Evolutionary conservation across 192 early-diverging fungal genomes (phyloP).

Genomic region (Phycomyces blakesleeanus): DNA sequence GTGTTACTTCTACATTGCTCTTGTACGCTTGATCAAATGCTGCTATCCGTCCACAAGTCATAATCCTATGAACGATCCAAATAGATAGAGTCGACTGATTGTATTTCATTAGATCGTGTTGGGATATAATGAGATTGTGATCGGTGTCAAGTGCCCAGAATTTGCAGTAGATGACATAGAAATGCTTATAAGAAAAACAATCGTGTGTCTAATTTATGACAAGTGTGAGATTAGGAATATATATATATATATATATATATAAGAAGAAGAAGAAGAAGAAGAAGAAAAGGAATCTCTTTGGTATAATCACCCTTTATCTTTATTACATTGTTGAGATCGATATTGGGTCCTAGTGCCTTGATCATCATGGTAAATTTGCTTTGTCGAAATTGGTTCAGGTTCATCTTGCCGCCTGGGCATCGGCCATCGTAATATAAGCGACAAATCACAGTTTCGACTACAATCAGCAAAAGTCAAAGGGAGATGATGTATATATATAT

Average conservation of each 20-base stretch:
- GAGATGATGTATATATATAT: not conserved
- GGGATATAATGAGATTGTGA: constrained; percentile 76
- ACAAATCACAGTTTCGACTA: constrained; percentile 85
- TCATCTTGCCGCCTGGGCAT: constrained; percentile 68
- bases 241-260: no score
- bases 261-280: constrained; percentile 8
- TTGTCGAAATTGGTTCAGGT: constrained; percentile 70
- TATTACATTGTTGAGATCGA: constrained; percentile 72
- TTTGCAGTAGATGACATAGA: constrained; percentile 96
- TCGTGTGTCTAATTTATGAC: constrained; percentile 68
- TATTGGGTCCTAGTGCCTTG: constrained; percentile 57
- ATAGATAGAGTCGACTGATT: constrained; percentile 67
- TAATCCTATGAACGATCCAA: constrained; percentile 67
- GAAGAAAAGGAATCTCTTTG: not conserved
- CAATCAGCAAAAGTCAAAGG: not conserved
- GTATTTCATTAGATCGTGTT: constrained; percentile 68
- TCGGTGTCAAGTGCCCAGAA: constrained; percentile 94
- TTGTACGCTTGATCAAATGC: constrained; percentile 24
- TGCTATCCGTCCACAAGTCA: constrained; percentile 54
- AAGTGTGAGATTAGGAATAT: no score
- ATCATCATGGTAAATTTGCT: constrained; percentile 60
- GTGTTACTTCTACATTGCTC: not conserved
- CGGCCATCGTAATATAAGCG: constrained; percentile 79
- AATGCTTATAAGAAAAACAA: constrained; percentile 95
- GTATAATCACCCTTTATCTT: no score